Evolutionary conservation across 2,329 filamentous ascomycete species (phyloP), one percentile per base, ranked within the genome.

Genomic region (Aphanoascus verrucosus): DNA sequence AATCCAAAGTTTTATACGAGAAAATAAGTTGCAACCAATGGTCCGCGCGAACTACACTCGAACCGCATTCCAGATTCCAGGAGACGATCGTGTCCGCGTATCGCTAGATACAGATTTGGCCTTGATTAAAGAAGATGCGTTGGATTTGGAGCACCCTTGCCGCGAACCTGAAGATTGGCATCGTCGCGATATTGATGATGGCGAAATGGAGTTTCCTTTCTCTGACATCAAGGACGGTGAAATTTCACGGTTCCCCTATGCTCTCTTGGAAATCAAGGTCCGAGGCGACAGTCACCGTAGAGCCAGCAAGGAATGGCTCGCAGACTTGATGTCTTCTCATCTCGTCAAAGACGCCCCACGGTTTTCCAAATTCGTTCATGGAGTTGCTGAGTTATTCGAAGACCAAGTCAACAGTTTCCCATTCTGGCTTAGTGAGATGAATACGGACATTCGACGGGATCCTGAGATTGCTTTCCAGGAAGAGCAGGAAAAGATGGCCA

Each of bases 311-410:
- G 80, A 84, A 58, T 98, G 93, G 93, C 77, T 97, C 34, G 81
- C 89, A 60, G 93, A 98, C 61, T 74, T 98, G 60, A 96, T 94
- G 81, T 78, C 81, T 50, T 96, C 89, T 4, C 91, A 98, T 68
- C 79, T 98, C 3, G 86, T 98, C 58, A 89, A 95, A 66, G 83
- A 89, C 44, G 84, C 86, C 0, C 88, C 90, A 1, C 82, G 86
- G 49, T 98, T 98, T 72, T 96, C 89, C 63, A 98, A 98, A 69
- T 98, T 97, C 62, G 86, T 94, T 1, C 91, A 98, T 63, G 93
- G 93, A 57, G 84, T 94, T 3, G 90, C 91, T 6, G 84, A 85
- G 38, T 77, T 98, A 1, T 97, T 97, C 61, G 93, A 97, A 63
- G 88, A 98, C 69, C 82, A 95, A 64, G 90, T 98, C 68, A 97